Evolutionary conservation across 495 filamentous ascomycete genomes (phyloP).

Genomic region (Annulohypoxylon bovei): DNA sequence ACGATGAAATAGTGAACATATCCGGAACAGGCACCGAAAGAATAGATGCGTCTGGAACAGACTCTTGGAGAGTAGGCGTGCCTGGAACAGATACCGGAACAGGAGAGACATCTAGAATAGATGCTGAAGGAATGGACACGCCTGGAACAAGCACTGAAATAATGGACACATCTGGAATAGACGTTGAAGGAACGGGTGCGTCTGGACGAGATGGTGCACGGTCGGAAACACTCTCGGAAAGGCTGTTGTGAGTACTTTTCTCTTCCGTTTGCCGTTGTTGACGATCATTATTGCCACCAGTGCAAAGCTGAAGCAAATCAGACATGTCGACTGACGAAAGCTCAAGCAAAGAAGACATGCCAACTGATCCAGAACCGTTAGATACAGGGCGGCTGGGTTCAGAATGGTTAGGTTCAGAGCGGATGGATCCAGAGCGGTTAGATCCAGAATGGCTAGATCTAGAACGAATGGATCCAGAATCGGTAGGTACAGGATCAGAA

Average conservation of each 20-base stretch:
- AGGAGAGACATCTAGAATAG: not conserved
- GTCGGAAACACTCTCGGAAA: not conserved
- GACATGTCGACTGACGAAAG: constrained; percentile 16
- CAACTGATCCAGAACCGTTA: no score
- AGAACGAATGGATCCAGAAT: no score
- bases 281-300: constrained; percentile 14
- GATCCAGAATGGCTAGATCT: no score
- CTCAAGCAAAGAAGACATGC: no score
- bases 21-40: not conserved
- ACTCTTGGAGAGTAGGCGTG: not conserved
- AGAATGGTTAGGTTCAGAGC: no score
- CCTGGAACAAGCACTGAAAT: not conserved
- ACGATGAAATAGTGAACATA: no score
- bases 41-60: not conserved
- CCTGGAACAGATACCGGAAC: not conserved
- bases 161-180: not conserved
- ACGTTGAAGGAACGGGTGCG: not conserved
- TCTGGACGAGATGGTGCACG: not conserved
- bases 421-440: no score
- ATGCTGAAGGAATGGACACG: not conserved
- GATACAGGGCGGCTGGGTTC: no score
- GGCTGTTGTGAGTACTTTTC: not conserved
- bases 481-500: no score
- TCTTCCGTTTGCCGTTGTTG: not conserved
- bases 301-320: constrained; percentile 21